phyloP scores from a whole-genome alignment of 176 grass and related monocot species.

The Guadua angustifolia region DNA sequence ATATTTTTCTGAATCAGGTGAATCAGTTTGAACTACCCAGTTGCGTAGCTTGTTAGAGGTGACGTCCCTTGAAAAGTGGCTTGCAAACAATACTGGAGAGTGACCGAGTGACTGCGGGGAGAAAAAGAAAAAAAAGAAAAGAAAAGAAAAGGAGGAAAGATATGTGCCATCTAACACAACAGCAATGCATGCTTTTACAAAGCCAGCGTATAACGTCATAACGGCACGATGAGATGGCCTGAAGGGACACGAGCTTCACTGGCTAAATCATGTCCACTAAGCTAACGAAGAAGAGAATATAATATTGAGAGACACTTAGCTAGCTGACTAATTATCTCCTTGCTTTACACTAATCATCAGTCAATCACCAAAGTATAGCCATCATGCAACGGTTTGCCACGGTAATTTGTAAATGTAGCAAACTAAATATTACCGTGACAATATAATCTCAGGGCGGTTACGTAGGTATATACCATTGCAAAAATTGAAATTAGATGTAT shows the following conservation, averaged over 20 bases:
- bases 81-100: slow-evolving; percentile 33
- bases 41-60: neutral
- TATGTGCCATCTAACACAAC: slow-evolving; percentile 50
- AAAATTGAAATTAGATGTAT: neutral
- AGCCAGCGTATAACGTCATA: slow-evolving; percentile 39
- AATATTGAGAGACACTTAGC: neutral
- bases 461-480: neutral
- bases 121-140: neutral
- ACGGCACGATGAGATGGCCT: slow-evolving; percentile 42
- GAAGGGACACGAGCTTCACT: slow-evolving; percentile 30
- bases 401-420: neutral
- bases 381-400: neutral
- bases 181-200: slow-evolving; percentile 11
- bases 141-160: slow-evolving; percentile 1
- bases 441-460: neutral
- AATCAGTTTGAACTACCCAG: neutral
- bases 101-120: slow-evolving; percentile 32
- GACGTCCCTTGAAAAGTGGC: slow-evolving; percentile 25
- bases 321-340: neutral
- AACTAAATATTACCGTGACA: neutral
- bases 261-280: slow-evolving; percentile 56
- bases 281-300: slow-evolving; percentile 1
- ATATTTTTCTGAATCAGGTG: neutral
- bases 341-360: neutral
- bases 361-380: neutral